phyloP scores from a whole-genome alignment of 2,329 filamentous ascomycete species.

The Ophiostoma ulmi region DNA sequence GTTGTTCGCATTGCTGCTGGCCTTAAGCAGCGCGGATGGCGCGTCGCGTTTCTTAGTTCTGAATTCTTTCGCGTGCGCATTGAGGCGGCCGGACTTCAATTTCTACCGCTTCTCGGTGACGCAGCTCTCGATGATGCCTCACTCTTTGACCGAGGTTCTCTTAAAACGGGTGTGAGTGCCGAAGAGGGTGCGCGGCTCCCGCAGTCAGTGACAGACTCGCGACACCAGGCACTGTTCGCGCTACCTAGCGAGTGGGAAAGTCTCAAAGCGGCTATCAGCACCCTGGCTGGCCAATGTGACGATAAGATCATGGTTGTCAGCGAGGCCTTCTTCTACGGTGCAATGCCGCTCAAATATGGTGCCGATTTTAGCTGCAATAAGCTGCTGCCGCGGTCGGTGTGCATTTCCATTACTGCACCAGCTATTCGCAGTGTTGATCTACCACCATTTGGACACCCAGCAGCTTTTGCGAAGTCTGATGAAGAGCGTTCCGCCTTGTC shows the following conservation, averaged over 20 bases:
- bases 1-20: conserved; percentile 35
- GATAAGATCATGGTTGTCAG: conserved; percentile 33
- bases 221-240: conserved; percentile 33
- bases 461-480: conserved; percentile 32
- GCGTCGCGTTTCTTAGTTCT: conserved; percentile 36
- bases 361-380: conserved; percentile 29
- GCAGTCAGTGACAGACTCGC: conserved; percentile 33
- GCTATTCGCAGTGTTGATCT: conserved; percentile 36
- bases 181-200: conserved; percentile 23
- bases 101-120: conserved; percentile 33
- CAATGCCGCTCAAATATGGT: conserved; percentile 35
- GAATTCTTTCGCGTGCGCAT: conserved; percentile 36
- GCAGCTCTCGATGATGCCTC: conserved; percentile 36
- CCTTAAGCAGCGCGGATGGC: conserved; percentile 33
- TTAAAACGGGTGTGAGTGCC: conserved; percentile 9
- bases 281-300: conserved; percentile 26
- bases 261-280: conserved; percentile 31
- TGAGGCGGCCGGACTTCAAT: conserved; percentile 33
- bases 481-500: conserved; percentile 28
- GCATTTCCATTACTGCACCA: conserved; percentile 38
- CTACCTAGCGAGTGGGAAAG: conserved; percentile 36
- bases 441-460: conserved; percentile 34
- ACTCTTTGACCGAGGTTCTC: conserved; percentile 24
- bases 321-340: conserved; percentile 37
- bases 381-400: conserved; percentile 31